Conservation (phyloP, 2,329 filamentous ascomycete species). For the Fusarium citri region DNA sequence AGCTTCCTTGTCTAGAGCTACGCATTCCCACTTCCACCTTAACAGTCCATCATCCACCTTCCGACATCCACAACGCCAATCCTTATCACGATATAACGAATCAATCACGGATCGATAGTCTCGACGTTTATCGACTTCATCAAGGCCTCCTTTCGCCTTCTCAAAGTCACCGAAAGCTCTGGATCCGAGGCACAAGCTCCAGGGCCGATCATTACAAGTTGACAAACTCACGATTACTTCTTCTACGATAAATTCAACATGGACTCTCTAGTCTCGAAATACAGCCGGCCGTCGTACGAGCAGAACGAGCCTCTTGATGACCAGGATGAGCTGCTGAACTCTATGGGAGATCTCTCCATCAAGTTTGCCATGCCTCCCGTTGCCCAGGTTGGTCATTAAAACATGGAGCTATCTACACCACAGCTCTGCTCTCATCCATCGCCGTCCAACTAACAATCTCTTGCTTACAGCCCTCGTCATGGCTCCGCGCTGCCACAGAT, state of each 20-base stretch:
- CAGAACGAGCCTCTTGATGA: constrained; percentile 77
- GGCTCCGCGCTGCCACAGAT: constrained; percentile 96
- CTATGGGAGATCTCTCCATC: constrained; percentile 81
- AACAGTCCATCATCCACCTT: constrained; percentile 16
- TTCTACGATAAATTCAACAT: constrained; percentile 62
- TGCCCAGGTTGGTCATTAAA: constrained; percentile 74
- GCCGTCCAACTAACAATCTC: constrained; percentile 13
- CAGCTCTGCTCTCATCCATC: background rate
- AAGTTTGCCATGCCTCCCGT: constrained; percentile 96
- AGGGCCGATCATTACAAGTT: constrained; percentile 17
- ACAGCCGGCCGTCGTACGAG: constrained; percentile 82
- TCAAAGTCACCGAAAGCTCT: constrained; percentile 11
- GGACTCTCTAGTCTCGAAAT: constrained; percentile 93
- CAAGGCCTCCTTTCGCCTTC: background rate
- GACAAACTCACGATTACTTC: constrained; percentile 6
- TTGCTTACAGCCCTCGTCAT: constrained; percentile 78
- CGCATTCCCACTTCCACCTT: constrained; percentile 30
- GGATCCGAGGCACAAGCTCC: constrained; percentile 16
- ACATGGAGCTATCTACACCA: background rate
- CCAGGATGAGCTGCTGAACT: constrained; percentile 79
- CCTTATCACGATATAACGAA: constrained; percentile 28
- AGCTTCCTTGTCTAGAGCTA: constrained; percentile 42
- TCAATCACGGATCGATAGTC: constrained; percentile 13
- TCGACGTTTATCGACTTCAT: background rate
- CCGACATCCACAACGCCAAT: constrained; percentile 15